Evolutionary conservation across 2,329 filamentous ascomycete genomes (phyloP).

Genomic region (Aspergillus arachidicola): DNA sequence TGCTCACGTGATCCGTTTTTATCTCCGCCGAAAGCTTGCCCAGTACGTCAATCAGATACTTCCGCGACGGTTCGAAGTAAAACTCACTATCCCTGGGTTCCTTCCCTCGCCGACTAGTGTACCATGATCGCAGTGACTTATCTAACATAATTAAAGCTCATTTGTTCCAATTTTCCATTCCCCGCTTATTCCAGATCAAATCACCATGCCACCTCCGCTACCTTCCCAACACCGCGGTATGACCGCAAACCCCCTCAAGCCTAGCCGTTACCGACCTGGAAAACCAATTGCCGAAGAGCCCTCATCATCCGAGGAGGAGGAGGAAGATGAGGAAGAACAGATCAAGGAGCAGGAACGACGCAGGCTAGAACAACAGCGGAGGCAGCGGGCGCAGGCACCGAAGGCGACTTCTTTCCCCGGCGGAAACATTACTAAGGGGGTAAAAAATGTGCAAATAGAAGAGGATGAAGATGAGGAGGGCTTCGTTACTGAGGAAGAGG

Average conservation of each 20-base stretch:
- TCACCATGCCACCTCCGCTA: slow-evolving; percentile 46
- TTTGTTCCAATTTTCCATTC: neutral
- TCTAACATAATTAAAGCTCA: neutral
- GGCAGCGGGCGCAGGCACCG: slow-evolving; percentile 50
- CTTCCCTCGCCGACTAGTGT: neutral
- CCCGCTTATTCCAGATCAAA: neutral
- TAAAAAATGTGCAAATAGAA: slow-evolving; percentile 35
- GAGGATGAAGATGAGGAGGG: slow-evolving; percentile 57
- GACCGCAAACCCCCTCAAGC: slow-evolving; percentile 85
- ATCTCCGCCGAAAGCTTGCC: neutral
- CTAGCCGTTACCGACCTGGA: slow-evolving; percentile 81
- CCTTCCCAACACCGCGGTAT: slow-evolving; percentile 63
- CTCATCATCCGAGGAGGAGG: slow-evolving; percentile 54
- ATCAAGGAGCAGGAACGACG: slow-evolving; percentile 60
- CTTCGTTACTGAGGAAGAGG: slow-evolving; percentile 61
- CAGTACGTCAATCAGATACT: neutral
- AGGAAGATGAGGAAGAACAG: slow-evolving; percentile 57
- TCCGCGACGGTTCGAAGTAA: neutral
- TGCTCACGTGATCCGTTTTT: neutral
- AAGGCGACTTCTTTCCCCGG: slow-evolving; percentile 43
- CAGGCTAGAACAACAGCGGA: slow-evolving; percentile 38
- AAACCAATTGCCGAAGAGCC: slow-evolving; percentile 63
- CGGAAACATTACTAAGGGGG: slow-evolving; percentile 35
- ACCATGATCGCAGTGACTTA: neutral
- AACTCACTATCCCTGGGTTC: neutral